phyloP scores from a whole-genome alignment of 2,329 filamentous ascomycete species.

The Diaporthe citrichinensis region DNA sequence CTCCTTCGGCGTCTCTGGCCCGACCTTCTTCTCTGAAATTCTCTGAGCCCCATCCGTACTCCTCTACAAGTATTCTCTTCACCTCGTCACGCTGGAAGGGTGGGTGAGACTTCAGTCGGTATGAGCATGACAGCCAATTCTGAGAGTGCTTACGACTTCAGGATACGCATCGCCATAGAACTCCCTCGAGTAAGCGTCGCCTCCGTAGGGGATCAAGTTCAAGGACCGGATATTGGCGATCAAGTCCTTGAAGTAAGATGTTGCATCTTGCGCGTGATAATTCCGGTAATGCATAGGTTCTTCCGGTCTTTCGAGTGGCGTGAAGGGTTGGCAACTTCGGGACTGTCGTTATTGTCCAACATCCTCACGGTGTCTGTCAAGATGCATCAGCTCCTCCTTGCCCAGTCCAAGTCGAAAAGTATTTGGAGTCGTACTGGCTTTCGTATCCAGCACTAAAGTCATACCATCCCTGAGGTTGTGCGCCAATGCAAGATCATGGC shows the following conservation, averaged over 20 bases:
- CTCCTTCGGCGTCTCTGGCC: background rate
- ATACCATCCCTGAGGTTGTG: slow-evolving; percentile 14
- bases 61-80: background rate
- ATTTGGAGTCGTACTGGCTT: background rate
- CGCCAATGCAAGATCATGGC: slow-evolving; percentile 3
- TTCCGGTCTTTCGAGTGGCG: slow-evolving; percentile 6
- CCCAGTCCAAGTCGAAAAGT: background rate
- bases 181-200: background rate
- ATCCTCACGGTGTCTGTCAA: slow-evolving; percentile 12
- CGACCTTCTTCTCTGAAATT: background rate
- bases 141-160: background rate
- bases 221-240: background rate
- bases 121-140: background rate
- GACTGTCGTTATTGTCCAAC: slow-evolving; percentile 12
- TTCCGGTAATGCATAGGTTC: slow-evolving; percentile 2
- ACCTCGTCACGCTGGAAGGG: background rate
- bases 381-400: background rate
- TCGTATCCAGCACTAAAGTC: slow-evolving; percentile 1
- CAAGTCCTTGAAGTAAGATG: background rate
- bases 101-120: background rate
- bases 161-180: slow-evolving; percentile 1
- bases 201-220: slow-evolving; percentile 1
- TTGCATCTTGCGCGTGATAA: background rate
- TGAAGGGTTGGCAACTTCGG: slow-evolving; percentile 3
- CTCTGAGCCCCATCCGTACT: background rate